Evolutionary conservation across 805 yeast genomes (phyloP).

Genomic region (Debaryomyces maramus): DNA sequence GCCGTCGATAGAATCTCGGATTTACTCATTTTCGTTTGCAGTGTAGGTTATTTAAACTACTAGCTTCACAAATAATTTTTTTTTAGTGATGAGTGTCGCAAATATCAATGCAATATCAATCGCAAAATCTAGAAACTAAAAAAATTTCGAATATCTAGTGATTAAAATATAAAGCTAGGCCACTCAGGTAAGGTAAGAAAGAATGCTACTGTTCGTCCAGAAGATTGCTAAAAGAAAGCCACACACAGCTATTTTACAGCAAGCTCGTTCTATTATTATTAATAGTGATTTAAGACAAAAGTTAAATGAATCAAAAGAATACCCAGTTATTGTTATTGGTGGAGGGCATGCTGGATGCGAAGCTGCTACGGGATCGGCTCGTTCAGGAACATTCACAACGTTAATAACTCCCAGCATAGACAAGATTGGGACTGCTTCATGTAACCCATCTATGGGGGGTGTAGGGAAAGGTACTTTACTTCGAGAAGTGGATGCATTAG

Average conservation of each 20-base stretch:
- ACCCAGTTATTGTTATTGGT: slow-evolving; percentile 85
- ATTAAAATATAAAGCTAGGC: too few relatives aligned
- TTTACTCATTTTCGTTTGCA: slow-evolving; percentile 1
- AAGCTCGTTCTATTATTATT: slow-evolving; percentile 19
- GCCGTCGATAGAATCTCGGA: slow-evolving; percentile 3
- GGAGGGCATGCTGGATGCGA: slow-evolving; percentile 99
- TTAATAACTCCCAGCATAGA: slow-evolving; percentile 72
- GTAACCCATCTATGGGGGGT: slow-evolving; percentile 98
- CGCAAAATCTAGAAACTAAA: too few relatives aligned
- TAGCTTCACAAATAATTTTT: background rate
- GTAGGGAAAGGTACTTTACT: slow-evolving; percentile 94
- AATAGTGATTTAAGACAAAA: slow-evolving; percentile 36
- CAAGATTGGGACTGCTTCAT: slow-evolving; percentile 91
- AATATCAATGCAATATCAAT: background rate
- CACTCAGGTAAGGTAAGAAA: too few relatives aligned
- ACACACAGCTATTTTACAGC: background rate
- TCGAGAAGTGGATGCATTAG: slow-evolving; percentile 93
- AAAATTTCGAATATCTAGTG: too few relatives aligned
- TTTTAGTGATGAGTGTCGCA: background rate
- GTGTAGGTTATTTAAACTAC: too few relatives aligned
- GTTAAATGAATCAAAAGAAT: slow-evolving; percentile 28
- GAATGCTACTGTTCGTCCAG: too few relatives aligned
- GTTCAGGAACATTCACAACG: slow-evolving; percentile 71
- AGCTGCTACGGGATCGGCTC: slow-evolving; percentile 91
- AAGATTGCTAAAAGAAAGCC: too few relatives aligned